Evolutionary conservation across 2,329 filamentous ascomycete species (phyloP).

Genomic region (Epichloe scottii): DNA sequence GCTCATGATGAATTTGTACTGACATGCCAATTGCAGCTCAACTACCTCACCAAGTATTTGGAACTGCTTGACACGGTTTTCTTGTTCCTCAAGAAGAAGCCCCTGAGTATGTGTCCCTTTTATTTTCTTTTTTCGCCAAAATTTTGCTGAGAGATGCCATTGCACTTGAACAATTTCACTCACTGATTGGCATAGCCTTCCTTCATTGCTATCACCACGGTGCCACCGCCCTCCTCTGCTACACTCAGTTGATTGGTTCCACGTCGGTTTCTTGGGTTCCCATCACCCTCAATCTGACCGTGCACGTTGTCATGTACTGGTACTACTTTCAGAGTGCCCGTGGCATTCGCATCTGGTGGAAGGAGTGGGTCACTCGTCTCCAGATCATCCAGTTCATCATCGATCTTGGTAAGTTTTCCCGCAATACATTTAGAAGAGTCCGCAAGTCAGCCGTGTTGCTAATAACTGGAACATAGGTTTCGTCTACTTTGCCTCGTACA

Average conservation of each 20-base stretch:
- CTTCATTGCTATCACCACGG: conserved; percentile 99
- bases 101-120: conserved; percentile 42
- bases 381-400: conserved; percentile 97
- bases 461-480: conserved; percentile 48
- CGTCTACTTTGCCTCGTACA: conserved; percentile 98
- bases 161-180: neutral
- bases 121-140: neutral
- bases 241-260: conserved; percentile 86
- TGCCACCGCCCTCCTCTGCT: conserved; percentile 92
- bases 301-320: conserved; percentile 99
- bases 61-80: conserved; percentile 93
- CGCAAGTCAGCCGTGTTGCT: neutral
- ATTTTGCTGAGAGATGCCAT: neutral
- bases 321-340: conserved; percentile 99
- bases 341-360: conserved; percentile 96
- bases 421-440: neutral
- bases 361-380: conserved; percentile 97
- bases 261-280: conserved; percentile 92
- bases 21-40: conserved; percentile 50
- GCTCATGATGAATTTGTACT: neutral
- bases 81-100: conserved; percentile 99
- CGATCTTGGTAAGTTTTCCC: conserved; percentile 62
- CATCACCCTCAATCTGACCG: conserved; percentile 82
- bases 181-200: conserved; percentile 52
- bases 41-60: conserved; percentile 96